A percentile compares a stretch with the other conserved stretches of the same genome.
Evolutionary conservation across 1,284 basidiomycete genomes (phyloP).

Genomic region (Paramarasmius palmivorus): DNA sequence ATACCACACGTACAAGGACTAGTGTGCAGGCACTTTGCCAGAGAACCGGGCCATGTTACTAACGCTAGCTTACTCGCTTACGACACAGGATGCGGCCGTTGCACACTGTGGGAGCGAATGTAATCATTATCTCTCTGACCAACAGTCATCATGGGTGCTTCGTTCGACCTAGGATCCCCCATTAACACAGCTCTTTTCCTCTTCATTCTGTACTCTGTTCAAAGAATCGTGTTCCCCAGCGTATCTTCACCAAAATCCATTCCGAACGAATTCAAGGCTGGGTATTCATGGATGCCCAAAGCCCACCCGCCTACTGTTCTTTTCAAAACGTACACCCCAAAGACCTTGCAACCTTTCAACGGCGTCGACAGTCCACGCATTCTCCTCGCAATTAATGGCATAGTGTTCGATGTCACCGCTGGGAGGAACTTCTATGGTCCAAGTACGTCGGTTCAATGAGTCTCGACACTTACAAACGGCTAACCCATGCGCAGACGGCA

Average conservation of each 20-base stretch:
- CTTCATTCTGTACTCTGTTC: constrained; percentile 78
- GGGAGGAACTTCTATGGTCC: constrained; percentile 93
- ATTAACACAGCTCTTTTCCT: constrained; percentile 75
- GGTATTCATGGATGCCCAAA: constrained; percentile 87
- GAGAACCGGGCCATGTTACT: too few relatives aligned
- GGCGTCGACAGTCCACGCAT: constrained; percentile 75
- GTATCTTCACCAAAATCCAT: constrained; percentile 44
- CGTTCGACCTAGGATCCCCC: constrained; percentile 60
- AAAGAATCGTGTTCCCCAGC: constrained; percentile 72
- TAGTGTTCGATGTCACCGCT: constrained; percentile 89
- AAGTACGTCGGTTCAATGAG: constrained; percentile 49
- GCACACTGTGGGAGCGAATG: not conserved
- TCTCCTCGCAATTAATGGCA: constrained; percentile 83
- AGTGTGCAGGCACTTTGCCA: too few relatives aligned
- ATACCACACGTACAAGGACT: too few relatives aligned
- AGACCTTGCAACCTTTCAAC: constrained; percentile 67
- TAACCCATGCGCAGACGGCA: constrained; percentile 63
- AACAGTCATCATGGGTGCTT: not conserved
- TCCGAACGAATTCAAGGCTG: constrained; percentile 72
- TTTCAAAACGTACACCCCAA: constrained; percentile 76
- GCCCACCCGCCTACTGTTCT: constrained; percentile 76
- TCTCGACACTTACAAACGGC: not conserved
- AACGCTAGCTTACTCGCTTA: not conserved
- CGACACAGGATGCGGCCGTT: not conserved
- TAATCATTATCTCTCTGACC: not conserved